phyloP scores from a whole-genome alignment of 2,329 filamentous ascomycete species.

The Fusarium succisae region DNA sequence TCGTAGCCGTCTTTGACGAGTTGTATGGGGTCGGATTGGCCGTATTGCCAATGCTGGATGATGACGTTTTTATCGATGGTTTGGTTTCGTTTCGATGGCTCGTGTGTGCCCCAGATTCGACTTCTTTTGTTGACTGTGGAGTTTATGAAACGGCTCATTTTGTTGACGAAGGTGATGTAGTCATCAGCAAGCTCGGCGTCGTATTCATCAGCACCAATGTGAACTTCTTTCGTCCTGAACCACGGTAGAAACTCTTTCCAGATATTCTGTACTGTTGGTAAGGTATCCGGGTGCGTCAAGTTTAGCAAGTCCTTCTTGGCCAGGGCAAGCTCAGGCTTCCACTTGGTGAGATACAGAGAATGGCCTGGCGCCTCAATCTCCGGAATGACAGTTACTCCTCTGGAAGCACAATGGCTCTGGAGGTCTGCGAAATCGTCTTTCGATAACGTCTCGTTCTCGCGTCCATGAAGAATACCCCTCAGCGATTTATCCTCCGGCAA shows the following conservation, averaged over 20 bases:
- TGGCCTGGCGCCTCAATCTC: constrained; percentile 8
- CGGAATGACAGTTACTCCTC: background rate
- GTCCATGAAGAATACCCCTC: constrained; percentile 6
- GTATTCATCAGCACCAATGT: constrained; percentile 19
- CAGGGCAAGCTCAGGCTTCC: constrained; percentile 11
- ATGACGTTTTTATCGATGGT: background rate
- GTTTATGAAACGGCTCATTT: constrained; percentile 19
- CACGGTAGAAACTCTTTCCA: constrained; percentile 12
- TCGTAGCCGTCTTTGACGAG: constrained; percentile 11
- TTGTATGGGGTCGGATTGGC: constrained; percentile 8
- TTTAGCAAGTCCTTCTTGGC: constrained; percentile 9
- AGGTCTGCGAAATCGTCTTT: background rate
- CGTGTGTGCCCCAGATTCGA: constrained; percentile 14
- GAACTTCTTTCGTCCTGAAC: constrained; percentile 13
- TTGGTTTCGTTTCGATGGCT: constrained; percentile 15
- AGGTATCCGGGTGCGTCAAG: background rate
- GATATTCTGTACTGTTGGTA: constrained; percentile 9
- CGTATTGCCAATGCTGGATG: constrained; percentile 25
- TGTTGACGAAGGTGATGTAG: constrained; percentile 21
- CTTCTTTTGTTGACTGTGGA: constrained; percentile 1
- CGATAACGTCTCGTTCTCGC: constrained; percentile 9
- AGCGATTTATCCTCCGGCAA: background rate
- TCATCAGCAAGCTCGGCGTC: constrained; percentile 17
- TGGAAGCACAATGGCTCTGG: constrained; percentile 3
- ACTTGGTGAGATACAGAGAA: constrained; percentile 18